These are phyloP conservation scores for Mortierella hygrophila DNA, from an alignment of 192 early-diverging fungal species.

Conservation along the genomic window DNA sequence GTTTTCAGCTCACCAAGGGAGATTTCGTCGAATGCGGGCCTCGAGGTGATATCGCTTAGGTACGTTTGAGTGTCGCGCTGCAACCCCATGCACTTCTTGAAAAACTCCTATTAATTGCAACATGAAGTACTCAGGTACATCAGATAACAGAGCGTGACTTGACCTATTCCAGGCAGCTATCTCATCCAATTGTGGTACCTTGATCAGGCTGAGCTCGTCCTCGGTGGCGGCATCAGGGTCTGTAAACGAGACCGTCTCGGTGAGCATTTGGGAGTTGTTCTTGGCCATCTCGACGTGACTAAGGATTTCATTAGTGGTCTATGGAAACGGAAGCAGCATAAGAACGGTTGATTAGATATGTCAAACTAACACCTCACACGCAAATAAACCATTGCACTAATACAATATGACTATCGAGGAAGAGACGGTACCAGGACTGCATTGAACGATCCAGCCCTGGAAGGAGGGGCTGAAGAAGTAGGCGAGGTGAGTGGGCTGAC, in stretches of 20 bases:
- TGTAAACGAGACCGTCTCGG: slow-evolving; percentile 64
- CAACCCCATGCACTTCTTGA: not conserved
- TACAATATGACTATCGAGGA: not conserved
- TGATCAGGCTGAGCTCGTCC: slow-evolving; percentile 63
- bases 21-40: not conserved
- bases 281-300: slow-evolving; percentile 65
- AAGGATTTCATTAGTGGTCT: slow-evolving; percentile 53
- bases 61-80: not conserved
- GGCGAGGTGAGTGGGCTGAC: not conserved
- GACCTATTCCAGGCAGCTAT: no score
- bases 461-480: not conserved
- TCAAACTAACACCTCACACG: not conserved
- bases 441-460: not conserved
- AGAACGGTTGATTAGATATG: not conserved
- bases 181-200: slow-evolving; percentile 30
- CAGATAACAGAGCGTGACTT: no score
- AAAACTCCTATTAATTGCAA: slow-evolving; percentile 8
- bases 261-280: slow-evolving; percentile 63
- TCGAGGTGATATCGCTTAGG: not conserved
- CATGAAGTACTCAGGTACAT: no score
- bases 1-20: not conserved
- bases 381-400: not conserved
- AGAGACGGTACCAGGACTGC: not conserved
- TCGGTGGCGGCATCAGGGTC: slow-evolving; percentile 65
- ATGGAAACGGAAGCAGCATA: not conserved